Evolutionary conservation across 345 rosid genomes (phyloP).

Genomic region (Kandelia obovata): DNA sequence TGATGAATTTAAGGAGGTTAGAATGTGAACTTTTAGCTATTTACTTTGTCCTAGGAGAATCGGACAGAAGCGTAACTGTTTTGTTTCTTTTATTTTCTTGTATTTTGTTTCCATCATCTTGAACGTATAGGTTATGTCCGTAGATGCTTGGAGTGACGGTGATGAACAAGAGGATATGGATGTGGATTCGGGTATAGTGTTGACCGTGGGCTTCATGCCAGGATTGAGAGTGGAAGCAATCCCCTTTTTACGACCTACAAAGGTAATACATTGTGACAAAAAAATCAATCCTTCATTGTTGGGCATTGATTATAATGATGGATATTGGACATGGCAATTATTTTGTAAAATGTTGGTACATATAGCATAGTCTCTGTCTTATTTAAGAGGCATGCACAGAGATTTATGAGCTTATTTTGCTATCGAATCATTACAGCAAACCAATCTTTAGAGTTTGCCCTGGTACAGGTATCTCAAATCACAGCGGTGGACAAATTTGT

Average conservation of each 20-base stretch:
- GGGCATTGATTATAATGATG: background rate
- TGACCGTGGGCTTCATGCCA: slow-evolving; percentile 78
- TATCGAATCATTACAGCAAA: slow-evolving; percentile 8
- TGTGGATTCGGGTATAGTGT: slow-evolving; percentile 34
- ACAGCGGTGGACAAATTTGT: slow-evolving; percentile 49
- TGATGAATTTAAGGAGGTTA: slow-evolving; percentile 59
- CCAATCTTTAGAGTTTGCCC: slow-evolving; percentile 6
- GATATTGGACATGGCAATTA: background rate
- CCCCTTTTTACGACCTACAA: slow-evolving; percentile 32
- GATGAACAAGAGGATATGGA: slow-evolving; percentile 8
- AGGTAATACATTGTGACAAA: slow-evolving; percentile 29
- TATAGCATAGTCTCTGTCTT: background rate
- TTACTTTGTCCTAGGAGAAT: background rate
- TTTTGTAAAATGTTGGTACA: background rate
- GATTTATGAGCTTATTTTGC: background rate
- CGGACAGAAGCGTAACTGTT: background rate
- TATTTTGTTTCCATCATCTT: background rate
- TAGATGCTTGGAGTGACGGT: slow-evolving; percentile 2
- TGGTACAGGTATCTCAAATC: slow-evolving; percentile 32
- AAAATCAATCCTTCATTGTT: background rate
- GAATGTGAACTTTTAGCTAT: background rate
- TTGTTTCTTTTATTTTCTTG: background rate
- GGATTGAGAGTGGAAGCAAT: slow-evolving; percentile 75
- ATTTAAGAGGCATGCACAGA: background rate
- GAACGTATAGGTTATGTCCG: slow-evolving; percentile 40